These are phyloP conservation scores for Hypholoma fasciculare DNA, from an alignment of 768 basidiomycete species.

Conservation along the genomic window DNA sequence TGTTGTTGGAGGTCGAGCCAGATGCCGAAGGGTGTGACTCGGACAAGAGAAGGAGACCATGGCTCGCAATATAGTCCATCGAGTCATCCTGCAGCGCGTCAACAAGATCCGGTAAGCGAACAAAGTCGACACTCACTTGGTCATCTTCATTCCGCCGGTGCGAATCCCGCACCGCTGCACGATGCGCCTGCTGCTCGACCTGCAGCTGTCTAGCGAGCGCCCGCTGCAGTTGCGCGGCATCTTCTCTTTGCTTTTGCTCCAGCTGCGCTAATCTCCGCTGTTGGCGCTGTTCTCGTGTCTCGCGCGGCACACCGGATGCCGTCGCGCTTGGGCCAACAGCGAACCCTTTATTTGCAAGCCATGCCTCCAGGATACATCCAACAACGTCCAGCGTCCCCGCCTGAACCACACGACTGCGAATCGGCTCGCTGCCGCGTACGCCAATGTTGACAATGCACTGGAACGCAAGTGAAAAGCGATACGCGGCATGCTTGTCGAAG, in stretches of 20 bases:
- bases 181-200: conserved; percentile 17
- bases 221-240: conserved; percentile 55
- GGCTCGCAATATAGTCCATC: conserved; percentile 24
- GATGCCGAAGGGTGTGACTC: conserved; percentile 10
- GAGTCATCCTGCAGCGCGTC: conserved; percentile 23
- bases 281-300: conserved; percentile 72
- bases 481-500: conserved; percentile 84
- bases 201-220: conserved; percentile 49
- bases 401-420: conserved; percentile 90
- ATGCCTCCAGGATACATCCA: conserved; percentile 90
- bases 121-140: conserved; percentile 13
- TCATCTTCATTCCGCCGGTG: conserved; percentile 7
- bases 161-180: not conserved
- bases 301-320: conserved; percentile 72
- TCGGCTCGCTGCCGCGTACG: conserved; percentile 90
- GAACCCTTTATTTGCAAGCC: conserved; percentile 87
- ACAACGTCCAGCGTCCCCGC: conserved; percentile 93
- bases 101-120: conserved; percentile 1
- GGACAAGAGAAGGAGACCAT: conserved; percentile 15
- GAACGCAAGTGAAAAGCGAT: conserved; percentile 90
- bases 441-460: conserved; percentile 98
- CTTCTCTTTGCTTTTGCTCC: conserved; percentile 61
- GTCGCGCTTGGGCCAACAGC: conserved; percentile 80
- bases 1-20: conserved; percentile 30
- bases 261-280: conserved; percentile 57